Base-by-base conservation (phyloP, 306 rosid species). In the Rubus parviflorus region DNA sequence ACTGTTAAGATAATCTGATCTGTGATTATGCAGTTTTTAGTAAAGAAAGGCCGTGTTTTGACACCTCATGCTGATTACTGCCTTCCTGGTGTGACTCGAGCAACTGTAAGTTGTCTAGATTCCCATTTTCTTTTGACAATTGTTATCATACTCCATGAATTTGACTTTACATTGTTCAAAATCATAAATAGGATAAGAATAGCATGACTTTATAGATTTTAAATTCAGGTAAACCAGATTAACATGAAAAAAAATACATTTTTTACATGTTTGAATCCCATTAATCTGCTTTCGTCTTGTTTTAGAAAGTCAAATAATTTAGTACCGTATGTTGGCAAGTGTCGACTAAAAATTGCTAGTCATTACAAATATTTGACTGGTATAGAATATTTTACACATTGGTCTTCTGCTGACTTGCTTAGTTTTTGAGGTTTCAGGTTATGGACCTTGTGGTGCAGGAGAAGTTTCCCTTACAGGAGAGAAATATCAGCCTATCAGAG, bases 11-110 rank as follows among this genome's bases (percentile, higher is more conserved):
- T 22, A 42, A 25, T 53, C 37, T 60, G 11, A 62, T 67, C 62
- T 74, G 77, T 64, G 45, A 23, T 73, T 70, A 11, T 80, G 85
- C 90, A 92, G 97, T 92, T 92, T 78, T 61, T 92, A 49, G 94
- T 92, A 70, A 92, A 92, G 85, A 92, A 80, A 81, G 94, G 91
- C 14, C 83, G 73, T 63, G 92, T 92, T 64, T 73, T 86, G 81
- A 90, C 97, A 15, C 96, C 97, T 53, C 96, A 86, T 82, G 96
- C 97, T 70, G 97, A 92, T 83, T 92, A 89, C 75, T 89, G 97
- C 80, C 96, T 92, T 78, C 96, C 97, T 77, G 97, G 97, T 65
- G 87, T 92, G 42, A 92, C 97, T 60, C 90, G 96, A 62, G 91
- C 91, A 73, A 89, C 94, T 35, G 97, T 92, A 77, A 76, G 89